Base-by-base conservation (phyloP, 192 early-diverging fungal genomes). In the Phlyctochytrium planicorne region DNA sequence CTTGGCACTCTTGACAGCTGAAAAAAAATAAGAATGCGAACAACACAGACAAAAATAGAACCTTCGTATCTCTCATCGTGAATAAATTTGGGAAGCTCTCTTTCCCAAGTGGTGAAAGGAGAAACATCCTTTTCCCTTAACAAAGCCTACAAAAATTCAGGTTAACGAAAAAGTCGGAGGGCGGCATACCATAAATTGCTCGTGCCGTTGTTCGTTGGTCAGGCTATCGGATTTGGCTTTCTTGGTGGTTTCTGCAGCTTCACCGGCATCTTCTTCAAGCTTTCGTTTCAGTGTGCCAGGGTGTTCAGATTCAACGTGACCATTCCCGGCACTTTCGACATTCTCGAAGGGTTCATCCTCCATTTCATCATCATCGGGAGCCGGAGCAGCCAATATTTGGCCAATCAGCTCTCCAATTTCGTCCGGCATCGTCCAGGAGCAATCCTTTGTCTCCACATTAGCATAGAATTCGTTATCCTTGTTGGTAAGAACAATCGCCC, bases 91-190 rank as follows among this genome's bases (percentile, higher is more conserved):
- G 81, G 79, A 1, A 87, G 67, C 40, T 92, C 90, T 68, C 80
- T 85, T 37, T 90, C 87, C 84, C 87, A 91, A 2, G 87, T 88
- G 27, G 90, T 82, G 61, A 89, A 94, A 29, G 88, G 91, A n/a
- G 81, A 86, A 23, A 91, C 84, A 20, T 90, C 78, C 31, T 77
- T 78, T 62, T 93, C 92, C 23, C 81, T 77, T 52, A 93, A 47
- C 40, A 20, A 6, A 47, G 40, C 40, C 10, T n/a, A n/a, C n/a
- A n/a, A n/a, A n/a, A n/a, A n/a, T n/a, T n/a, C n/a, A n/a, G n/a
- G 40, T 47, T 14, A 47, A 47, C 40, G 40, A 47, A 47, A 47
- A 47, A 47, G 40, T 14, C 6, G 6, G 40, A 47, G 40, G 20
- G 34, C 34, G 27, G 0, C 61, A 62, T 62, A 34, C 27, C 34